Evolutionary conservation across 345 rosid genomes (phyloP), one percentile per base, ranked within the genome.

Genomic region (Eucalyptus melliodora): DNA sequence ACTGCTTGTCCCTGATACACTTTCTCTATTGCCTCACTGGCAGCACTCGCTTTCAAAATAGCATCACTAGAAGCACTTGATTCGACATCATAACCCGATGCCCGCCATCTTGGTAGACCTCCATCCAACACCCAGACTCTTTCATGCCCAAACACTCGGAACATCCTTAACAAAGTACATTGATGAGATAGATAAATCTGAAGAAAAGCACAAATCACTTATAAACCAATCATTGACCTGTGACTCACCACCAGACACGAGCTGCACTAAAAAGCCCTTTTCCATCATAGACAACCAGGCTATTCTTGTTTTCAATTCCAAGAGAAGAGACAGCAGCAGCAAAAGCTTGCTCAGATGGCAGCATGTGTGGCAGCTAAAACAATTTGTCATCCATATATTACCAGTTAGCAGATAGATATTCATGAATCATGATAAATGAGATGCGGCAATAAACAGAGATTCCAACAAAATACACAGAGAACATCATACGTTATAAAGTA

Each of bases 251-350:
- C 99, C 99, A 97, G 86, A 97, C 99, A 89, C 99, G 99, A 89
- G 99, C 98, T 85, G 99, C 99, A 91, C 99, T 97, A 90, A 96
- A 98, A 91, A 97, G 92, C 44, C 99, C 99, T 93, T 97, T 97
- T 87, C 98, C 99, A 95, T 98, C 99, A 91, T 98, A 98, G 91
- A 98, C 99, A 91, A 98, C 97, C 55, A 98, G 87, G 59, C 95
- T 98, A 90, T 98, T 97, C 55, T 96, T 95, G 92, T 98, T 98
- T 44, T 95, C 93, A 81, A 98, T 96, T 86, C 98, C 99, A 90
- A 98, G 99, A 89, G 99, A 96, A 90, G 99, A 97, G 86, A 92
- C 98, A 89, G 98, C 99, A 67, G 99, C 99, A 7, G 99, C 97
- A 93, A 98, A 98, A 87, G 98, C 99, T 92, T 96, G 97, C 95